phyloP scores from a whole-genome alignment of 2,329 filamentous ascomycete species.

The Hypoxylon sp. region DNA sequence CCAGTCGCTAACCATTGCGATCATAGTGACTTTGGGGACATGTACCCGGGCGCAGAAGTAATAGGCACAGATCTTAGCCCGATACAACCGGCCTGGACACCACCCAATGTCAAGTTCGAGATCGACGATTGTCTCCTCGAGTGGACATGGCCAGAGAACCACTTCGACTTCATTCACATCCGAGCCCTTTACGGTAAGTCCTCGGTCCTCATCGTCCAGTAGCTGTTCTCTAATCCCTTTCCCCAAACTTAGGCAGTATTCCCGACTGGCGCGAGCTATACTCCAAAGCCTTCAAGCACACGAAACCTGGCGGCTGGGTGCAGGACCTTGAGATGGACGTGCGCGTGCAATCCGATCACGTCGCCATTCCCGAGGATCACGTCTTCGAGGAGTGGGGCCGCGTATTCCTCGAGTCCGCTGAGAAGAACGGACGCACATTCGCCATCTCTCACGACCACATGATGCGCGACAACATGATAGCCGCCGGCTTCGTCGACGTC shows the following conservation, averaged over 20 bases:
- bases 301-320: slow-evolving; percentile 66
- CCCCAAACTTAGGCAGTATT: slow-evolving; percentile 53
- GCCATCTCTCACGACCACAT: slow-evolving; percentile 58
- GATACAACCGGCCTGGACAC: slow-evolving; percentile 56
- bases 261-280: slow-evolving; percentile 66
- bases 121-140: slow-evolving; percentile 67
- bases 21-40: slow-evolving; percentile 45
- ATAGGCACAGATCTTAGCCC: slow-evolving; percentile 48
- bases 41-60: slow-evolving; percentile 44
- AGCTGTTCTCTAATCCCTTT: slow-evolving; percentile 7
- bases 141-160: slow-evolving; percentile 60
- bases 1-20: slow-evolving; percentile 72
- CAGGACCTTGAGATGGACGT: slow-evolving; percentile 65
- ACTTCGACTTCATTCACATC: slow-evolving; percentile 69
- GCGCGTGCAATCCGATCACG: slow-evolving; percentile 59
- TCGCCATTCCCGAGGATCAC: slow-evolving; percentile 58
- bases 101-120: slow-evolving; percentile 67
- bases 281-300: slow-evolving; percentile 56
- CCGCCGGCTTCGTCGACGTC: slow-evolving; percentile 60
- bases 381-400: slow-evolving; percentile 53
- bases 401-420: slow-evolving; percentile 50
- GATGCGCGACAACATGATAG: slow-evolving; percentile 52
- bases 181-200: slow-evolving; percentile 62
- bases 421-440: slow-evolving; percentile 54
- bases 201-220: background rate